These are phyloP conservation scores for Elsinoe australis DNA, from an alignment of 2,329 filamentous ascomycete species.

Conservation along the genomic window DNA sequence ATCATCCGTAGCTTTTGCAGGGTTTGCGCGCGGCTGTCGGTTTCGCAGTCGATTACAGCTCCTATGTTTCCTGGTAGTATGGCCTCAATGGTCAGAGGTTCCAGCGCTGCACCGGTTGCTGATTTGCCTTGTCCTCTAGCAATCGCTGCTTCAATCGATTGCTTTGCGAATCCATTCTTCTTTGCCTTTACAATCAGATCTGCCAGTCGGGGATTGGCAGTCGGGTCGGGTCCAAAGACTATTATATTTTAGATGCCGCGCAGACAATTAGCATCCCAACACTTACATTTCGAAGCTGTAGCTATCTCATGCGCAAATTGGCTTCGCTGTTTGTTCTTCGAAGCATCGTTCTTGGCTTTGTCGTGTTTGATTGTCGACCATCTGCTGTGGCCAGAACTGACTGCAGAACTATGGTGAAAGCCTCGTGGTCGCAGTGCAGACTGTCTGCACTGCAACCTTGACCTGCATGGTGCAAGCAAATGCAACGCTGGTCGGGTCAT, in stretches of 20 bases:
- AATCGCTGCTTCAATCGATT: slow-evolving; percentile 74
- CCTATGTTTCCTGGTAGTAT: slow-evolving; percentile 68
- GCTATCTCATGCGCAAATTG: slow-evolving; percentile 65
- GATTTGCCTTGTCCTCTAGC: slow-evolving; percentile 83
- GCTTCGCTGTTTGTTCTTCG: slow-evolving; percentile 65
- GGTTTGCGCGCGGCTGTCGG: slow-evolving; percentile 68
- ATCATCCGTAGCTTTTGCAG: slow-evolving; percentile 64
- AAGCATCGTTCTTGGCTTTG: slow-evolving; percentile 77
- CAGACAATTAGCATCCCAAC: neutral
- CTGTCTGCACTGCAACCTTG: slow-evolving; percentile 1
- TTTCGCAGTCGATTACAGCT: slow-evolving; percentile 76
- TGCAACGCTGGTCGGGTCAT: slow-evolving; percentile 9
- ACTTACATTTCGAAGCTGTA: slow-evolving; percentile 63
- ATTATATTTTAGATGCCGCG: slow-evolving; percentile 15
- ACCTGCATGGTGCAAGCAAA: slow-evolving; percentile 15
- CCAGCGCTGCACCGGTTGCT: slow-evolving; percentile 64
- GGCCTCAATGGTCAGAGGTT: slow-evolving; percentile 68
- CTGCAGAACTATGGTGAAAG: slow-evolving; percentile 19
- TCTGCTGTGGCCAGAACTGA: slow-evolving; percentile 67
- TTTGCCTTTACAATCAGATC: slow-evolving; percentile 68
- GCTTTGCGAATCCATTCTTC: slow-evolving; percentile 77
- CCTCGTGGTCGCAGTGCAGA: slow-evolving; percentile 8
- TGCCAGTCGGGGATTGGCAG: slow-evolving; percentile 67
- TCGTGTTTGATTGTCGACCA: slow-evolving; percentile 97
- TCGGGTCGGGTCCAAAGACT: slow-evolving; percentile 67